Conservation (phyloP, 352 stramenopile species). For the Blastocystis sp. region DNA sequence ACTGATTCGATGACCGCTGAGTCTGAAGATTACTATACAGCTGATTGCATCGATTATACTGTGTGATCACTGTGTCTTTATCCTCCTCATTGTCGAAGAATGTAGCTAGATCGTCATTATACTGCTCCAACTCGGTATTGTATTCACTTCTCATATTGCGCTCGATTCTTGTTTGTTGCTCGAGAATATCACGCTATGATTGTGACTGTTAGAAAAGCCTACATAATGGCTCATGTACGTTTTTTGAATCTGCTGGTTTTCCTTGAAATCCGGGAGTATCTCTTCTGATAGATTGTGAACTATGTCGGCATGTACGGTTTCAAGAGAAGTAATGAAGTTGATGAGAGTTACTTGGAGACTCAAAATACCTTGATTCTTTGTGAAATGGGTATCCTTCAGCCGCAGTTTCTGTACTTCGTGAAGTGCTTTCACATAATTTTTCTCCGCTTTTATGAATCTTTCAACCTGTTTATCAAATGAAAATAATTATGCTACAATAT, state of each 20-base stretch:
- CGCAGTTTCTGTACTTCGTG: conserved; percentile 2
- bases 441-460: conserved; percentile 16
- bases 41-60: neutral
- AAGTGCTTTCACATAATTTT: neutral
- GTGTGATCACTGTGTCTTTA: neutral
- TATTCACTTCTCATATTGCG: neutral
- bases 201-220: neutral
- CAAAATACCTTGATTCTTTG: conserved; percentile 14
- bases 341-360: conserved; percentile 5
- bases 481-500: neutral
- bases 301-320: neutral
- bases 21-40: neutral
- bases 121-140: neutral
- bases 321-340: conserved; percentile 9
- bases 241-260: conserved; percentile 30
- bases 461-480: neutral
- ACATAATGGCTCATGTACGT: conserved; percentile 18
- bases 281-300: conserved; percentile 15
- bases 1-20: neutral
- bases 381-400: neutral
- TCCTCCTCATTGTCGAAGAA: neutral
- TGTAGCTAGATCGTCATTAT: neutral
- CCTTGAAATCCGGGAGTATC: neutral
- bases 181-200: neutral
- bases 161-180: neutral